Evolutionary conservation across 352 stramenopile species (phyloP), one percentile per base, ranked within the genome.

Genomic region (Phytopythium montanum): DNA sequence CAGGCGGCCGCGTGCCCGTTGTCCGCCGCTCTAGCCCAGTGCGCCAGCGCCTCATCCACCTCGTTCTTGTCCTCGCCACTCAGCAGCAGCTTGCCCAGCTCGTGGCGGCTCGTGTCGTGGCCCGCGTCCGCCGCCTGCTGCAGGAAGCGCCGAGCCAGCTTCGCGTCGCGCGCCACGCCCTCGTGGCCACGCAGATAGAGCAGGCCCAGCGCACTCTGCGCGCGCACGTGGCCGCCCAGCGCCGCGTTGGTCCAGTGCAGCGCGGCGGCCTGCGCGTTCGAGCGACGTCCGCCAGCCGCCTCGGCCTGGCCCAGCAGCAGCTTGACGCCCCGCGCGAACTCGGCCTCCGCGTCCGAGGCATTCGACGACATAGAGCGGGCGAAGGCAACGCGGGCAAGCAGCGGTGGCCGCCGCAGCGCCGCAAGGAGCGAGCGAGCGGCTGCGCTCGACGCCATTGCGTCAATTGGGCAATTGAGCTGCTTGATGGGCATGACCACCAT

Each of bases 171-270:
- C 31, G 68, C 53, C 50, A 92, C 70, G 12, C 69, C 69, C 4
- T 56, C 66, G 58, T 91, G 75, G 23, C 81, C 85, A 19, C 73
- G 68, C 21, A 92, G 60, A 56, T 92, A 94, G 41, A 94, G 62
- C 56, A 81, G 85, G 1, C 85, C 85, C 8, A 92, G 64, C 14
- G 82, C 85, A 13, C 81, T 86, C 33, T 90, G 77, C 1, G 85
- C 85, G 48, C 87, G 87, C 8, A 80, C 61, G 60, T 92, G 79
- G n/a, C 82, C 85, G 44, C 70, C 56, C 58, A 89, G 76, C 29
- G 85, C 85, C 0, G 85, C 85, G 54, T 79, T 90, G 13, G 80
- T 92, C 85, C 85, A 94, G 66, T 92, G 81, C 19, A 90, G 60
- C 44, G 92, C 64, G 21, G 85, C 80, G 54, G 66, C 68, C 25